Conservation (phyloP, 1,139 yeast genomes). For the Pichiaceae sp. region DNA sequence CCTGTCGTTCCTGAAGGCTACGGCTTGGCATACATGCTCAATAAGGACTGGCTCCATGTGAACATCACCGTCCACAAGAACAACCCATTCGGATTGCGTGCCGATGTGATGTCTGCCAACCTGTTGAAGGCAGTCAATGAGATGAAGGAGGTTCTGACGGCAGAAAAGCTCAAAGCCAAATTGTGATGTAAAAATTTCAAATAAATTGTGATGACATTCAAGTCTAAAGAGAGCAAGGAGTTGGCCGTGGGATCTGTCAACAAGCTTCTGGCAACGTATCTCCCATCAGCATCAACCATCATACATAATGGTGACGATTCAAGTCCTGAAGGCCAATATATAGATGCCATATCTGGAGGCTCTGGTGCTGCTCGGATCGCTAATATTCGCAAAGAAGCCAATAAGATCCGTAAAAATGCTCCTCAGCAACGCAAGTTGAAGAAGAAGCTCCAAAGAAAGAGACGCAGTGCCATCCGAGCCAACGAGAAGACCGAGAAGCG, state of each 20-base stretch:
- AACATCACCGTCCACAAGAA: slow-evolving; percentile 75
- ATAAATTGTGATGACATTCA: slow-evolving; percentile 11
- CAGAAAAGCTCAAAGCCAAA: slow-evolving; percentile 6
- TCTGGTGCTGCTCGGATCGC: slow-evolving; percentile 17
- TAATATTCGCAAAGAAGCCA: slow-evolving; percentile 8
- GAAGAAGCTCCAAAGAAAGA: slow-evolving; percentile 31
- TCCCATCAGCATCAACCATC: slow-evolving; percentile 12
- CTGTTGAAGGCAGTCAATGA: slow-evolving; percentile 78
- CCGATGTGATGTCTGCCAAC: slow-evolving; percentile 60
- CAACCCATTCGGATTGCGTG: slow-evolving; percentile 49
- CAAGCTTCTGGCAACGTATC: slow-evolving; percentile 16
- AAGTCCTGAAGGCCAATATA: slow-evolving; percentile 3
- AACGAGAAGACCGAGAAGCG: slow-evolving; percentile 30
- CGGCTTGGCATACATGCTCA: slow-evolving; percentile 91
- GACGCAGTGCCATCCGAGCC: slow-evolving; percentile 31
- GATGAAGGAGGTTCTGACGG: slow-evolving; percentile 52
- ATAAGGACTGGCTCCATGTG: slow-evolving; percentile 77
- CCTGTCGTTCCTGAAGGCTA: slow-evolving; percentile 92
- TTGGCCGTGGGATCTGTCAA: slow-evolving; percentile 18
- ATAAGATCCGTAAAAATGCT: slow-evolving; percentile 7
- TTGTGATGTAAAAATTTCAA: neutral
- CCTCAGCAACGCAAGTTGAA: slow-evolving; percentile 8
- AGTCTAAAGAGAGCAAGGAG: slow-evolving; percentile 15
- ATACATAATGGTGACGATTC: slow-evolving; percentile 2
- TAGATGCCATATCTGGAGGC: slow-evolving; percentile 1